Percentiles rank a stretch among this genome's conserved stretches.
These are phyloP conservation scores for Falciphora oryzae DNA, from an alignment of 2,329 filamentous ascomycete species.

Conservation along the genomic window DNA sequence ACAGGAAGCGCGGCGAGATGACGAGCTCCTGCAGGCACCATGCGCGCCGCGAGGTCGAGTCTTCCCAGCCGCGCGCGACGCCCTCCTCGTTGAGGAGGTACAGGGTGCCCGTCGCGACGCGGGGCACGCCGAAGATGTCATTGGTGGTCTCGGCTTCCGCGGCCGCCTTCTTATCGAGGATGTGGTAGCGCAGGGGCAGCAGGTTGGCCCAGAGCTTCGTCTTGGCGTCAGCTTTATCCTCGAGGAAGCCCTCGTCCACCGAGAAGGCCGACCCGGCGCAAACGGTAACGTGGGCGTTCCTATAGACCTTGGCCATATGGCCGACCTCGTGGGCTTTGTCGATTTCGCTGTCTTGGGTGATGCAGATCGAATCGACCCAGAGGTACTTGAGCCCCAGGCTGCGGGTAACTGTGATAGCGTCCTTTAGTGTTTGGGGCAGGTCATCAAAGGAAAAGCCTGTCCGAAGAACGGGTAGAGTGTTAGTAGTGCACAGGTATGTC, in stretches of 20 bases:
- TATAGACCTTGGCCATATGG: too few relatives aligned
- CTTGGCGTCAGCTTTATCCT: too few relatives aligned
- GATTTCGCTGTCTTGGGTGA: not conserved
- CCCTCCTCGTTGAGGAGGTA: not conserved
- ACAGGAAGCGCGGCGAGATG: not conserved
- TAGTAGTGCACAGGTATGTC: not conserved
- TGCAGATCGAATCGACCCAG: conserved; percentile 2
- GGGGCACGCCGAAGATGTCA: not conserved
- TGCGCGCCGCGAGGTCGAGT: not conserved
- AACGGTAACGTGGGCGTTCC: too few relatives aligned
- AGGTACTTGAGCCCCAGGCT: not conserved
- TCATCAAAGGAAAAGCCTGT: not conserved
- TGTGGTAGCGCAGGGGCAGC: not conserved
- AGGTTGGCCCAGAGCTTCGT: not conserved
- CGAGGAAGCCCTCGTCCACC: too few relatives aligned
- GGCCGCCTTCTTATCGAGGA: not conserved
- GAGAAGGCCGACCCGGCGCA: too few relatives aligned
- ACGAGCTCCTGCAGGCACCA: not conserved
- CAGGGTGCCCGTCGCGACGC: not conserved
- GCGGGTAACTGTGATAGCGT: not conserved
- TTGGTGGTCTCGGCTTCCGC: not conserved
- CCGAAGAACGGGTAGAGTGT: not conserved
- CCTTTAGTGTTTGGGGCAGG: not conserved
- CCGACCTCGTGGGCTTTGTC: not conserved
- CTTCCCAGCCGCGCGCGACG: not conserved